Base-by-base conservation (phyloP, 2,329 filamentous ascomycete genomes). In the Proliferodiscus dingleyae region DNA sequence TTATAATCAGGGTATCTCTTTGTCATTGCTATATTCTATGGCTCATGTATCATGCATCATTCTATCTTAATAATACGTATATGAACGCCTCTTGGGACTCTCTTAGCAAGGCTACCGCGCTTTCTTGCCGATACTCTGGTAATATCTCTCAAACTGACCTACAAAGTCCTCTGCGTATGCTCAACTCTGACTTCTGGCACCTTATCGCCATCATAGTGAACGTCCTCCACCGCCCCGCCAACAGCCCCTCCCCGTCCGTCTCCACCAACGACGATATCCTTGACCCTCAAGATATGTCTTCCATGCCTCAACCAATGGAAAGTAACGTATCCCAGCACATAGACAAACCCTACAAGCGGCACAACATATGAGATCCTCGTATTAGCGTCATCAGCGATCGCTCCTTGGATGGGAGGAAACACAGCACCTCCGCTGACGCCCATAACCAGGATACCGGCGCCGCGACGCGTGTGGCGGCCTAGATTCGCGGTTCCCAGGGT, bases 381-480 rank as follows among this genome's bases (percentile, higher is more conserved):
- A 43, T 54, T 59, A 34, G 57, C 64, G 5, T 64, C 54, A 53
- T 90, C 85, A 4, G 83, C 57, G 41, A 81, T 83, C 7, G 73
- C 77, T 26, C 85, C 86, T 2, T 84, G 76, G 24, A 90, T 70
- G 0, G 87, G 82, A 1, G 87, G 87, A 6, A 90, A 83, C 24
- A 78, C 75, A 2, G 87, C 86, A 46, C 87, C 87, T 11, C 87
- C 86, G 13, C 77, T 72, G 1, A 90, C 84, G 53, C 83, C 85
- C 4, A 72, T 83, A 2, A 89, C 75, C 47, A 87, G 81, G 63
- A 79, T 85, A 4, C 85, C 85, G 2, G 80, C 82, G 1, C 86
- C 87, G 49, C 85, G 77, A 71, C 90, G 89, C 28, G 83, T 87
- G 67, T 91, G 83, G 15, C 81, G 77, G 5, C 87, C 87, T 1